phyloP scores from a whole-genome alignment of 805 yeast genomes.

The Schwanniomyces polymorphus region DNA sequence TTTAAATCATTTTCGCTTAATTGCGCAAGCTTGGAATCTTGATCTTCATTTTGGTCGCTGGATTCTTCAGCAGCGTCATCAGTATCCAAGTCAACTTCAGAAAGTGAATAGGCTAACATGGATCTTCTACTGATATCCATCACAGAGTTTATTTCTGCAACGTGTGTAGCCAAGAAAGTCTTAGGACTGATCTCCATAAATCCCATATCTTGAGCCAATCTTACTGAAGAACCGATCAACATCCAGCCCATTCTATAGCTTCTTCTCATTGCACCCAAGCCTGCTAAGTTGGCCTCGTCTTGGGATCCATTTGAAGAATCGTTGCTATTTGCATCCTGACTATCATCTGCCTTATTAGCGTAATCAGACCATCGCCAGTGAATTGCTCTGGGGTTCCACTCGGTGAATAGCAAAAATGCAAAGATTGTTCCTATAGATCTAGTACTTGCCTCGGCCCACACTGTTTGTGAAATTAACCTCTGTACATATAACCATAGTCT shows the following conservation, averaged over 20 bases:
- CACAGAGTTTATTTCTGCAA: slow-evolving; percentile 80
- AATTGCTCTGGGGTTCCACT: slow-evolving; percentile 95
- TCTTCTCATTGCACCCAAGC: slow-evolving; percentile 81
- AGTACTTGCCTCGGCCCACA: slow-evolving; percentile 92
- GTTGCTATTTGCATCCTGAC: slow-evolving; percentile 4
- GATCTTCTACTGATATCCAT: slow-evolving; percentile 78
- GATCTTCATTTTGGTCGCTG: slow-evolving; percentile 19
- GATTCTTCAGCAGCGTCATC: slow-evolving; percentile 38
- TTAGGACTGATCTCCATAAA: slow-evolving; percentile 72
- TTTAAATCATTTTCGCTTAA: slow-evolving; percentile 35
- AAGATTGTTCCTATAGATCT: slow-evolving; percentile 83
- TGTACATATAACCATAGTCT: slow-evolving; percentile 84
- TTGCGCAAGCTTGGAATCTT: slow-evolving; percentile 22
- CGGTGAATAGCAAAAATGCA: slow-evolving; percentile 82
- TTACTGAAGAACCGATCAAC: slow-evolving; percentile 83
- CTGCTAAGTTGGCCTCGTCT: slow-evolving; percentile 56
- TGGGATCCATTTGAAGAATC: slow-evolving; percentile 3
- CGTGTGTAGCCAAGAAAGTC: slow-evolving; percentile 79
- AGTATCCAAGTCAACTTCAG: slow-evolving; percentile 60
- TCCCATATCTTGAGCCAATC: slow-evolving; percentile 85
- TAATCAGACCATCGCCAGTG: slow-evolving; percentile 88
- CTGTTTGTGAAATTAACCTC: slow-evolving; percentile 75
- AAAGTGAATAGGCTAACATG: slow-evolving; percentile 70
- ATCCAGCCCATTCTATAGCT: slow-evolving; percentile 93
- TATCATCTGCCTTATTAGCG: slow-evolving; percentile 61